Conservation (phyloP, 805 yeast genomes). For the Hanseniaspora valbyensis region DNA sequence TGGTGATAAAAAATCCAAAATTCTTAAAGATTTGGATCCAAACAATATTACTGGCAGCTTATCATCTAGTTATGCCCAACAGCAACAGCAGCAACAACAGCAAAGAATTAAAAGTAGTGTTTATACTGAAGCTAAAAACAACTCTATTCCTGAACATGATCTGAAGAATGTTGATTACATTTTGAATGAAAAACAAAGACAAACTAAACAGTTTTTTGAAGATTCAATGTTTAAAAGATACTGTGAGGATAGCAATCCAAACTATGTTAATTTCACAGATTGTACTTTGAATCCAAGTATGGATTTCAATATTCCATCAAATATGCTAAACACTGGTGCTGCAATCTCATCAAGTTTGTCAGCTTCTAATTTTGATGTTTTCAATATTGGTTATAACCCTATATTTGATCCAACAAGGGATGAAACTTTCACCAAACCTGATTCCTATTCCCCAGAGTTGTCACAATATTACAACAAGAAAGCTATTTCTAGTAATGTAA, state of each 20-base stretch:
- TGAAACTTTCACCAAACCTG: constrained; percentile 19
- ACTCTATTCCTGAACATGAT: constrained; percentile 88
- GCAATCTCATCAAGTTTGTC: constrained; percentile 67
- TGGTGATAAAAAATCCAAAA: constrained; percentile 16
- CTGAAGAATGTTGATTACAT: constrained; percentile 70
- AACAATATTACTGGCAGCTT: constrained; percentile 5
- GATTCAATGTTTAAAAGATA: constrained; percentile 68
- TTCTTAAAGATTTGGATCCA: constrained; percentile 18
- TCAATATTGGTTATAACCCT: constrained; percentile 43
- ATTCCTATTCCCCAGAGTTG: constrained; percentile 20
- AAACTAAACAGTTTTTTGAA: constrained; percentile 71
- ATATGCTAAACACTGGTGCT: constrained; percentile 36
- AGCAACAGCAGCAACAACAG: constrained; percentile 17
- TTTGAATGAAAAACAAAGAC: constrained; percentile 60
- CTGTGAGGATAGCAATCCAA: constrained; percentile 47
- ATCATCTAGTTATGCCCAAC: constrained; percentile 15
- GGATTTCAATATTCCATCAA: constrained; percentile 48
- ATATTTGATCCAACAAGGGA: constrained; percentile 25
- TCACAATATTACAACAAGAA: constrained; percentile 6
- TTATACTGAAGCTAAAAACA: constrained; percentile 75
- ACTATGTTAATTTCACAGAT: constrained; percentile 77
- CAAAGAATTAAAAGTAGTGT: constrained; percentile 41
- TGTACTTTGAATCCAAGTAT: constrained; percentile 75
- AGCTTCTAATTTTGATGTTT: constrained; percentile 53
- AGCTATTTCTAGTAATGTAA: constrained; percentile 27